These are phyloP conservation scores for Akanthomyces uredinophilus DNA, from an alignment of 2,329 filamentous ascomycete genomes.

Conservation along the genomic window DNA sequence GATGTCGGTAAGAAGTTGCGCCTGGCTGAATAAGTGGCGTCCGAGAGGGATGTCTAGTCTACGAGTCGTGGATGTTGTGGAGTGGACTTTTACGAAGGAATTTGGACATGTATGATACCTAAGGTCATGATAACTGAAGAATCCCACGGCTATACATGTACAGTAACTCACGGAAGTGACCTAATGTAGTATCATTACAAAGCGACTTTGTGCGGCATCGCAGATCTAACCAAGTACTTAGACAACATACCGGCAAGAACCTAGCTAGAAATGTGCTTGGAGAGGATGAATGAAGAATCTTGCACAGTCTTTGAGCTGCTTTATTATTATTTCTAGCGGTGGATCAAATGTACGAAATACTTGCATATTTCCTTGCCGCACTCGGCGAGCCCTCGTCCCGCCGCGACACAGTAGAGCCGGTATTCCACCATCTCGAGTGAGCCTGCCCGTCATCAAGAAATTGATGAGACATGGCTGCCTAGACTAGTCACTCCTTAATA, in stretches of 20 bases:
- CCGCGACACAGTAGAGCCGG: background rate
- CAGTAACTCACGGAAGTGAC: too few relatives aligned
- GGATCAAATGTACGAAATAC: too few relatives aligned
- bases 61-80: background rate
- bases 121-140: background rate
- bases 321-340: too few relatives aligned
- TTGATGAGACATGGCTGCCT: background rate
- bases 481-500: background rate
- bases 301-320: too few relatives aligned
- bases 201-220: too few relatives aligned
- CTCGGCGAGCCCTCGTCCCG: background rate
- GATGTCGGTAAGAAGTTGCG: slow-evolving; percentile 72
- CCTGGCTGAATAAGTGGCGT: slow-evolving; percentile 2
- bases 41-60: background rate
- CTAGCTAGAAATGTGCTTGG: too few relatives aligned
- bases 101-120: background rate
- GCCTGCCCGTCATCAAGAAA: background rate
- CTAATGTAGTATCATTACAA: too few relatives aligned
- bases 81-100: background rate
- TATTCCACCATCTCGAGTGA: background rate
- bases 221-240: too few relatives aligned
- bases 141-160: background rate
- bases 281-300: too few relatives aligned
- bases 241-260: too few relatives aligned
- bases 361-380: background rate